phyloP scores from a whole-genome alignment of 805 yeast species.

The Yueomyces sp. region DNA sequence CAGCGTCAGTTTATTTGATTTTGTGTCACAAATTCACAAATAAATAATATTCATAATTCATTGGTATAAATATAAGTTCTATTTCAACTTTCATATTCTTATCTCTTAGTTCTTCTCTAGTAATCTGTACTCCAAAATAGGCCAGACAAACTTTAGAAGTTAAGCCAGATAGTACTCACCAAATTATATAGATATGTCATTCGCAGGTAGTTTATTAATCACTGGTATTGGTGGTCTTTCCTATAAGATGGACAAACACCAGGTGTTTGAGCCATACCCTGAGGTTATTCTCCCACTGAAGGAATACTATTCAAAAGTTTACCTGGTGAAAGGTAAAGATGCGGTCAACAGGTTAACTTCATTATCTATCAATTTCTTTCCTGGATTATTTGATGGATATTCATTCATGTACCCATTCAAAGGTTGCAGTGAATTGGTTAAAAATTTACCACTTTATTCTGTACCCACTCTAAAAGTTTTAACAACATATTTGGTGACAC shows the following conservation, averaged over 20 bases:
- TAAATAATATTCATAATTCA: too few species aligned
- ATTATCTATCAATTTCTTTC: conserved; percentile 11
- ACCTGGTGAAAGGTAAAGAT: conserved; percentile 6
- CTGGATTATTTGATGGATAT: conserved; percentile 11
- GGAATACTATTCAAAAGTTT: conserved; percentile 6
- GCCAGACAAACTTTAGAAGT: too few species aligned
- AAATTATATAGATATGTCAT: conserved; percentile 13
- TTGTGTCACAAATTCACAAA: too few species aligned
- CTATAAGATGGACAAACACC: conserved; percentile 17
- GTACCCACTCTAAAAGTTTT: conserved; percentile 4
- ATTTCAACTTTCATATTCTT: too few species aligned
- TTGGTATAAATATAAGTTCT: too few species aligned
- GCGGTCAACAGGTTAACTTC: conserved; percentile 4
- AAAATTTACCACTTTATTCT: conserved; percentile 7
- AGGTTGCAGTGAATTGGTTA: conserved; percentile 11
- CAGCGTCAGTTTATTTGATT: too few species aligned
- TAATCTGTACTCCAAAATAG: too few species aligned
- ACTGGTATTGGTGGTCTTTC: conserved; percentile 19
- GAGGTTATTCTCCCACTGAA: conserved; percentile 4
- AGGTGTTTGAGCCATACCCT: conserved; percentile 11
- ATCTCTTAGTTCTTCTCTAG: too few species aligned
- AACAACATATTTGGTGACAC: conserved; percentile 10
- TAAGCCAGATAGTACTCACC: too few species aligned
- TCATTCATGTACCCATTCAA: conserved; percentile 15
- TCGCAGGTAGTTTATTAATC: conserved; percentile 17